Conservation (phyloP, 192 early-diverging fungal genomes). For the Coemansia sp. region DNA sequence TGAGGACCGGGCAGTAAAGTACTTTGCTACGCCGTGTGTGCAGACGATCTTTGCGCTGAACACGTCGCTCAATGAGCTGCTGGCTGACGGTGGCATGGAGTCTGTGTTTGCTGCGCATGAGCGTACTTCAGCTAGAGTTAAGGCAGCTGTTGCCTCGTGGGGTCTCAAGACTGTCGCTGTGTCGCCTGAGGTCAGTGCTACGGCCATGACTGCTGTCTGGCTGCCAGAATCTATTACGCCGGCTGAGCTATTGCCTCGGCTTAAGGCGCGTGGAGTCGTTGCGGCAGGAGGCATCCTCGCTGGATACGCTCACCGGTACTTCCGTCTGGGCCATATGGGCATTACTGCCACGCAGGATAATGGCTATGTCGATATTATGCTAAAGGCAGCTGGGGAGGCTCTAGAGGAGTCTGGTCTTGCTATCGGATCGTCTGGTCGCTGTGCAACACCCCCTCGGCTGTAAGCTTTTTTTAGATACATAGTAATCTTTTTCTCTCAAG, state of each 20-base stretch:
- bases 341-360: constrained; percentile 73
- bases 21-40: constrained; percentile 98
- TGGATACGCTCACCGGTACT: constrained; percentile 84
- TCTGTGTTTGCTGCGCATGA: constrained; percentile 77
- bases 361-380: constrained; percentile 66
- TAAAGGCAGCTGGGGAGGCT: constrained; percentile 63
- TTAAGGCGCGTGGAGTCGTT: constrained; percentile 81
- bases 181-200: constrained; percentile 62
- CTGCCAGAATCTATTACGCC: constrained; percentile 81
- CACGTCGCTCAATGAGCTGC: constrained; percentile 78
- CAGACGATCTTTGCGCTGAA: constrained; percentile 90
- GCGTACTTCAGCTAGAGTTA: constrained; percentile 73
- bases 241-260: constrained; percentile 74
- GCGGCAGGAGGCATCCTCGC: constrained; percentile 91
- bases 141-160: constrained; percentile 64
- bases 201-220: constrained; percentile 86
- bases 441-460: constrained; percentile 44
- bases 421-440: constrained; percentile 20
- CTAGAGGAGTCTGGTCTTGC: constrained; percentile 59
- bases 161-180: constrained; percentile 79
- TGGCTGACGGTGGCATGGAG: constrained; percentile 69
- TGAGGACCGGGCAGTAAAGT: constrained; percentile 87
- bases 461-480: constrained; percentile 4
- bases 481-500: neutral
- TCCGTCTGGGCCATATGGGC: constrained; percentile 92